Conservation (phyloP, 2,329 filamentous ascomycete species). For the Tolypocladium tundrense region DNA sequence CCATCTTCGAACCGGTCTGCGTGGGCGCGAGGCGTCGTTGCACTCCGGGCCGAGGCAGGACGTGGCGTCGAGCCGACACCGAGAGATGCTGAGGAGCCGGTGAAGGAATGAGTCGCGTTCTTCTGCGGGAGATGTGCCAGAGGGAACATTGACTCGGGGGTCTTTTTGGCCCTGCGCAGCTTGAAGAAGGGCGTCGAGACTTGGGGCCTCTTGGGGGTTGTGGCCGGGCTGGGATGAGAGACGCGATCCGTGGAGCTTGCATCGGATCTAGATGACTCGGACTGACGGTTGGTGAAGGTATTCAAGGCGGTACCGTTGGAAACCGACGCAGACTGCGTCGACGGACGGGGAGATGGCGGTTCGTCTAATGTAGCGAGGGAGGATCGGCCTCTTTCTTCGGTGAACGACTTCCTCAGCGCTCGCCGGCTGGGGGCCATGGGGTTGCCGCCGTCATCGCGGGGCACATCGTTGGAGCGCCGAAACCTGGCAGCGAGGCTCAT, state of each 20-base stretch:
- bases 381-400: conserved; percentile 23
- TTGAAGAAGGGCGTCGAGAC: conserved; percentile 70
- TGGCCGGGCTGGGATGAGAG: conserved; percentile 47
- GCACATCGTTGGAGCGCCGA: conserved; percentile 40
- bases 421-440: conserved; percentile 2
- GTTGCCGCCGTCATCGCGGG: conserved; percentile 17
- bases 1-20: conserved; percentile 10
- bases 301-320: conserved; percentile 34
- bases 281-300: conserved; percentile 33
- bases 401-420: conserved; percentile 31
- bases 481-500: conserved; percentile 43
- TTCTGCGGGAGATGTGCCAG: conserved; percentile 73
- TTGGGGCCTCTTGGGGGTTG: conserved; percentile 49
- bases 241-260: conserved; percentile 62
- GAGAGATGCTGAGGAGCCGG: conserved; percentile 32
- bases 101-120: conserved; percentile 28
- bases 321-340: conserved; percentile 15
- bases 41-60: conserved; percentile 24
- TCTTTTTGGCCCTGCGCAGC: conserved; percentile 66
- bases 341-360: conserved; percentile 25
- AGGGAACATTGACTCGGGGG: conserved; percentile 70
- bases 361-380: conserved; percentile 43
- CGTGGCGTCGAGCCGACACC: conserved; percentile 20
- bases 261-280: conserved; percentile 83
- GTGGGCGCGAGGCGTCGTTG: conserved; percentile 12